Evolutionary conservation across 768 basidiomycete species (phyloP), one percentile per base, ranked within the genome.

Genomic region (Podaxis rugospora): DNA sequence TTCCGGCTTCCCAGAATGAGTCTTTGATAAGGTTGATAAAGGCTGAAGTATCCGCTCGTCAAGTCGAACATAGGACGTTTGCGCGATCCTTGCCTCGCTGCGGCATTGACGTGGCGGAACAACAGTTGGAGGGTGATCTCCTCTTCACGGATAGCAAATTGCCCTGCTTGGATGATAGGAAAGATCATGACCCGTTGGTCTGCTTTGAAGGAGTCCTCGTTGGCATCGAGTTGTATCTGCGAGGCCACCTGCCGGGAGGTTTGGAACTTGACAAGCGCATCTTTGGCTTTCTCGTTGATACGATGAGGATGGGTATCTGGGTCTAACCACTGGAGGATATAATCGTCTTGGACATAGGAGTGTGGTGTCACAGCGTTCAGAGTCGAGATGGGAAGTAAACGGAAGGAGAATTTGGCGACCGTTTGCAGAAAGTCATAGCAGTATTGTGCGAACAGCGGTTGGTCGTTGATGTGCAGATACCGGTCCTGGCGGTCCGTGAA

Each of bases 401-500:
- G 75, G 69, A 89, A 98, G 0, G 95, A 95, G 70, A 92, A 93
- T 1, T 78, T 73, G 0, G 87, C 82, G 55, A 89, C 82, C 1
- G 82, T 79, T 53, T 81, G 76, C 51, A 96, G 76, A 68, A 96
- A 94, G 27, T 87, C 83, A 63, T 84, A 82, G 65, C 95, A 94
- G 70, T 98, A 98, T 55, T 90, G 83, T 1, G 94, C 85, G 3
- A 98, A 74, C 1, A 69, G 68, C 0, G 82, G 76, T 62, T 93
- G 86, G 3, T 66, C 72, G 0, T 70, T 70, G 69, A 99, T 88
- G 59, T 86, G 84, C 9, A 98, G 72, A 71, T 98, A 98, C 23
- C 97, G 90, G 72, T 99, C 97, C 75, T 97, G 94, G 16, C 97
- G 86, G 66, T 98, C 83, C 0, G 93, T 89, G 67, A 98, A 99